Base-by-base conservation (phyloP, 2,329 filamentous ascomycete genomes). In the Colletotrichum sp. region DNA sequence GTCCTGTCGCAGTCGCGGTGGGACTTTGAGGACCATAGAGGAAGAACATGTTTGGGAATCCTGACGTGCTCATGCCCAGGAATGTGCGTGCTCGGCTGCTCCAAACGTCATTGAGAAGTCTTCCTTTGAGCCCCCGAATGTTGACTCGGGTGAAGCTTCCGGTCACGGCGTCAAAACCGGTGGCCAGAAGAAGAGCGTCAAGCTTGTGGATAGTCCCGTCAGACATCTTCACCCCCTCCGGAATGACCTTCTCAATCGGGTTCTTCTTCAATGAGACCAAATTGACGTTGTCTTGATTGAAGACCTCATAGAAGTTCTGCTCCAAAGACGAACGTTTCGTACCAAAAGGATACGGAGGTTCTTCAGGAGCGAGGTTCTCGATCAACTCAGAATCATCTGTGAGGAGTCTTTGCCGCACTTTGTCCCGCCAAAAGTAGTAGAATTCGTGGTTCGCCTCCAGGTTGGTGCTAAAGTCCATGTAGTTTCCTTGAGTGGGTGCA, bases 41-140 rank as follows among this genome's bases (percentile, higher is more conserved):
- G 78, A 85, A 85, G 78, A 88, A 88, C 81, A 89, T 83, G 77
- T 89, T 89, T 2, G 87, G 88, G 77, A 85, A 89, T 1, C 83
- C 84, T 3, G 82, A 76, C 13, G 84, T 80, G 1, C 82, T 80
- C 58, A 86, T 84, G 5, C 88, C 88, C 24, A 88, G 83, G 24
- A 61, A 28, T n/a, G 63, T 66, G 12, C 38, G 38, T 28, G 63
- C 16, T 66, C 67, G 21, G n/a, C 10, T 69, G 26, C 38, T 67
- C 64, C 38, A 32, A n/a, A n/a, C 16, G 10, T 66, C 36, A 8
- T 69, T 61, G 21, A 69, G 48, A 28, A 28, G 58, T 9, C 77
- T 72, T 18, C 82, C 83, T 8, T 83, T 71, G 28, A 80, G 80
- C 43, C 83, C 84, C 21, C 80, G 79, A 38, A 88, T 80, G 28